Conservation (phyloP, 108 stramenopile species). For the Seminavis robusta region DNA sequence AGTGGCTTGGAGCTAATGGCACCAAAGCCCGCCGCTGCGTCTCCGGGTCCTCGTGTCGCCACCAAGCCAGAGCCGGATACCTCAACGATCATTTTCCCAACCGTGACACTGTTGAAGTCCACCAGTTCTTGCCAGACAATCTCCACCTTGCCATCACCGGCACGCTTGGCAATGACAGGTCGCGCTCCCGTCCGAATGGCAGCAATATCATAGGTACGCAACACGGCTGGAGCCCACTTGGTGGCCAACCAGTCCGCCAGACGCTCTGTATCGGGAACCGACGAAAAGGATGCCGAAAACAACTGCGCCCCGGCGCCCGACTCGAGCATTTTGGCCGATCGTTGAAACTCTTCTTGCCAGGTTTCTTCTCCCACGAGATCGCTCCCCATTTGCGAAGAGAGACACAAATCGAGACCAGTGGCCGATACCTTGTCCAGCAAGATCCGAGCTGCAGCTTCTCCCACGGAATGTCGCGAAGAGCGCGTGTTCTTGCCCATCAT, state of each 20-base stretch:
- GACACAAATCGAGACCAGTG: constrained; percentile 37
- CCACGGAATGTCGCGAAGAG: constrained; percentile 61
- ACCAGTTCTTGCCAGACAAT: constrained; percentile 80
- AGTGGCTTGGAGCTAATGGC: constrained; percentile 50
- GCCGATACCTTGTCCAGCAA: constrained; percentile 23
- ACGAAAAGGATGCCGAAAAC: constrained; percentile 52
- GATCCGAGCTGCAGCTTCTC: constrained; percentile 57
- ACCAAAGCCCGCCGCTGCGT: constrained; percentile 66
- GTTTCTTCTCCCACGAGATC: constrained; percentile 39
- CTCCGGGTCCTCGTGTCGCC: constrained; percentile 58
- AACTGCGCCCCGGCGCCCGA: constrained; percentile 35
- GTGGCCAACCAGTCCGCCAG: constrained; percentile 79
- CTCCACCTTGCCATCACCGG: constrained; percentile 44
- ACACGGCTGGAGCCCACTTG: constrained; percentile 82
- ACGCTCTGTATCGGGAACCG: constrained; percentile 55
- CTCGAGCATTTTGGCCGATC: constrained; percentile 26
- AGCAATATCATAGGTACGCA: constrained; percentile 80
- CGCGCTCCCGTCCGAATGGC: constrained; percentile 72
- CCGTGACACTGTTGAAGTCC: constrained; percentile 54
- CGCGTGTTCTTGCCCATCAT: constrained; percentile 30
- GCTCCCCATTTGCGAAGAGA: constrained; percentile 59
- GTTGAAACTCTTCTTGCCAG: constrained; percentile 66
- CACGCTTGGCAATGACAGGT: constrained; percentile 55
- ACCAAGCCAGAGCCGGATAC: constrained; percentile 45
- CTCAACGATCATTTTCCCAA: constrained; percentile 63